These are phyloP conservation scores for Psilocybe cyanescens DNA, from an alignment of 768 basidiomycete species.

Conservation along the genomic window DNA sequence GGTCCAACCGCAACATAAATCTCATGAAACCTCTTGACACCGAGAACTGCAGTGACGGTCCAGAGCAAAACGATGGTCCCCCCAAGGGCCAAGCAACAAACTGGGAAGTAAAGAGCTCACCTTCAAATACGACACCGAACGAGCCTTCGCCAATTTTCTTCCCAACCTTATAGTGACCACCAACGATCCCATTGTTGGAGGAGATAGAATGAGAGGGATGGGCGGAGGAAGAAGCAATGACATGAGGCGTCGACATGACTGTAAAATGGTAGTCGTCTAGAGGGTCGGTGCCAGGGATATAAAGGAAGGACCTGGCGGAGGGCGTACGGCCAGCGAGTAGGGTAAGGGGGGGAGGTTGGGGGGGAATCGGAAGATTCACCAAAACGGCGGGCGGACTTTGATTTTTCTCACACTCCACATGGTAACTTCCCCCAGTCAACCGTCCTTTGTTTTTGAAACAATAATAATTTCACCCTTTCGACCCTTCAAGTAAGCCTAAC, in stretches of 20 bases:
- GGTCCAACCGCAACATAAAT: neutral
- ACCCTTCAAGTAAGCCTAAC: neutral
- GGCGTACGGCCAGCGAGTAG: conserved; percentile 25
- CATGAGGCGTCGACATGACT: conserved; percentile 80
- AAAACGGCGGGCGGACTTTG: conserved; percentile 28
- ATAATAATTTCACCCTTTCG: neutral
- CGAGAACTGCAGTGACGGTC: conserved; percentile 10
- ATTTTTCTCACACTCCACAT: conserved; percentile 29
- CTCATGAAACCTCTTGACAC: neutral
- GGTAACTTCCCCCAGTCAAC: conserved; percentile 15
- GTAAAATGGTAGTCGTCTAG: conserved; percentile 21
- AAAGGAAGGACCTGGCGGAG: conserved; percentile 21
- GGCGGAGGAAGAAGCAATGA: conserved; percentile 78
- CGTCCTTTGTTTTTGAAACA: conserved; percentile 20
- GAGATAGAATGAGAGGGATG: conserved; percentile 68
- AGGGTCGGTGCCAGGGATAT: conserved; percentile 19
- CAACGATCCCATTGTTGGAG: conserved; percentile 76
- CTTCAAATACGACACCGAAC: conserved; percentile 98
- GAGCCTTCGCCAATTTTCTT: conserved; percentile 99
- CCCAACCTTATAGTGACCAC: conserved; percentile 85
- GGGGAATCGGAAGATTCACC: conserved; percentile 28
- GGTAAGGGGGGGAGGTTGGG: conserved; percentile 25
- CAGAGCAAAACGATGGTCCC: neutral
- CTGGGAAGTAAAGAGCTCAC: conserved; percentile 44
- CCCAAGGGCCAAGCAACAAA: neutral